Evolutionary conservation across 1,139 yeast species (phyloP).

Genomic region (Candida anutae): DNA sequence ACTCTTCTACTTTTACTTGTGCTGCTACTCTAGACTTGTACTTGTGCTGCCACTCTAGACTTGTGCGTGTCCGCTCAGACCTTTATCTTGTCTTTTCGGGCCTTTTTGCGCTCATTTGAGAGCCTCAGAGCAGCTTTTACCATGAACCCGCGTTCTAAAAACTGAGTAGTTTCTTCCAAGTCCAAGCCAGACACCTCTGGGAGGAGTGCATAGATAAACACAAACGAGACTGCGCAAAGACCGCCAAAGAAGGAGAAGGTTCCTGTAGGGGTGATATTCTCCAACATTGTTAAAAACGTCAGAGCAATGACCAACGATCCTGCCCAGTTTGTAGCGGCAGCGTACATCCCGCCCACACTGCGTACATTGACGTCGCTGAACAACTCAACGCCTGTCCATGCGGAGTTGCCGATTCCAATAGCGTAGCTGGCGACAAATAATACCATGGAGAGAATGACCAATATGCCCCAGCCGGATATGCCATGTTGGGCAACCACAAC

Average conservation of each 20-base stretch:
- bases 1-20: no score
- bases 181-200: constrained; percentile 91
- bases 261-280: constrained; percentile 89
- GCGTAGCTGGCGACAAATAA: constrained; percentile 85
- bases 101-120: constrained; percentile 43
- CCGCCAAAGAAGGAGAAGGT: constrained; percentile 89
- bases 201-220: constrained; percentile 72
- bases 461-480: constrained; percentile 77
- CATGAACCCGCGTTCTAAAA: constrained; percentile 77
- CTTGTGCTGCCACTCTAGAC: no score
- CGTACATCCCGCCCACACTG: constrained; percentile 83
- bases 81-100: background rate
- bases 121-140: constrained; percentile 61
- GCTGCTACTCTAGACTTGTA: no score
- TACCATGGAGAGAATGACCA: constrained; percentile 79
- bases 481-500: constrained; percentile 31
- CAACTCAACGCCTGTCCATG: constrained; percentile 96
- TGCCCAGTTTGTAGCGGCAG: constrained; percentile 95
- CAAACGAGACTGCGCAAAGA: constrained; percentile 59
- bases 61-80: no score
- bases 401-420: constrained; percentile 91
- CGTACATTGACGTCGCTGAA: constrained; percentile 86
- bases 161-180: constrained; percentile 80
- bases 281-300: constrained; percentile 88
- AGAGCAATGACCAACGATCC: constrained; percentile 89